Conservation (phyloP, 192 early-diverging fungal species). For the Martensiomyces pterosporus region DNA sequence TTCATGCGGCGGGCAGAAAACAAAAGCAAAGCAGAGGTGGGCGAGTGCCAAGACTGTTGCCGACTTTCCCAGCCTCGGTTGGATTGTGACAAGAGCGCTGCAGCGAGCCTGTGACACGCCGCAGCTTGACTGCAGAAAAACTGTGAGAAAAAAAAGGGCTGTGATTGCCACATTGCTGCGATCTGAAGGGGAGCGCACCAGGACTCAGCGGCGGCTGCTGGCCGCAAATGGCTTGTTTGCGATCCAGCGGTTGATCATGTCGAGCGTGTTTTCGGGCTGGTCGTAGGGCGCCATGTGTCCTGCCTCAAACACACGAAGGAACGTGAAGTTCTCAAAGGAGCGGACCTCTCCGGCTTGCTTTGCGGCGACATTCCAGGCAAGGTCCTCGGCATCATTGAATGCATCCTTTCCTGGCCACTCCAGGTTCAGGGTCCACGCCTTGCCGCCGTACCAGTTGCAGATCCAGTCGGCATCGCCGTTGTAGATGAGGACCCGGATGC, state of each 20-base stretch:
- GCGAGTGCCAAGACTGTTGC: too few species aligned
- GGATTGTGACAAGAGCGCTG: too few species aligned
- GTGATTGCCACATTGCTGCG: too few species aligned
- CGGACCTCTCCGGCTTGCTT: conserved; percentile 58
- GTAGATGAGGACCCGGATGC: conserved; percentile 77
- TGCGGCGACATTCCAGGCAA: conserved; percentile 63
- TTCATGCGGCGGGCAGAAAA: too few species aligned
- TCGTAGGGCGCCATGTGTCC: conserved; percentile 91
- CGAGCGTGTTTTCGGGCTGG: conserved; percentile 68
- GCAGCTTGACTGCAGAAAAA: too few species aligned
- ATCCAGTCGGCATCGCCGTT: conserved; percentile 87
- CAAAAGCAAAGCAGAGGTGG: too few species aligned
- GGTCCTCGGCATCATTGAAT: conserved; percentile 66
- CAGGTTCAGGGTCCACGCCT: conserved; percentile 74
- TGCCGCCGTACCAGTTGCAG: conserved; percentile 82
- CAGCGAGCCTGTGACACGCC: too few species aligned
- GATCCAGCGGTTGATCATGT: conserved; percentile 86
- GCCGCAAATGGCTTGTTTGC: neutral
- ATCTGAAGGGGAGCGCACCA: too few species aligned
- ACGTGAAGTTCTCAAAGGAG: conserved; percentile 65
- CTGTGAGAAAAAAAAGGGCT: too few species aligned
- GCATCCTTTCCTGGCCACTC: conserved; percentile 72
- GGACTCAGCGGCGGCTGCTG: too few species aligned
- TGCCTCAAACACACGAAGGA: conserved; percentile 74
- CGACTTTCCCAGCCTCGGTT: too few species aligned